Percentiles rank a stretch among this genome's conserved stretches.
These are phyloP conservation scores for Cystofilobasidium ferigula DNA, from an alignment of 768 basidiomycete species.

Conservation along the genomic window DNA sequence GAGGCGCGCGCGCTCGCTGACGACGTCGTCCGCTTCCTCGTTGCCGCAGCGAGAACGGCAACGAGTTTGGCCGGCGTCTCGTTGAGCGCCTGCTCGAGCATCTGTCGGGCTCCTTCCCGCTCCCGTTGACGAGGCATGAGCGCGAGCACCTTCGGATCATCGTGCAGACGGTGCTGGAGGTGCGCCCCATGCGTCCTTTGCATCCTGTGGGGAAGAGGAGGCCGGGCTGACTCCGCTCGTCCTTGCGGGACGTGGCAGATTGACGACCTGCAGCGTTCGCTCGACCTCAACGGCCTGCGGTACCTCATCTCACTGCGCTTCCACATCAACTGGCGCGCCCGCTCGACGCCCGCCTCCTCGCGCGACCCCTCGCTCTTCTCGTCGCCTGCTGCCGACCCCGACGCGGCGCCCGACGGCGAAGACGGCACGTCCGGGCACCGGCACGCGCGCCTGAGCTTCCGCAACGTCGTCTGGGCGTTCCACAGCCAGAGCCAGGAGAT, in stretches of 20 bases:
- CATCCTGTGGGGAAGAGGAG: background rate
- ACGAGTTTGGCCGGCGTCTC: conserved; percentile 20
- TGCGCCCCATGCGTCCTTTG: conserved; percentile 32
- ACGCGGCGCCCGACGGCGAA: background rate
- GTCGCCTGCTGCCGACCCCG: too few relatives aligned
- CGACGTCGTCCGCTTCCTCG: background rate
- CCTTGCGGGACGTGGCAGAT: too few relatives aligned
- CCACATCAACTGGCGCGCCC: conserved; percentile 71
- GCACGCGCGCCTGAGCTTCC: conserved; percentile 37
- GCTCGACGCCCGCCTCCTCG: conserved; percentile 40
- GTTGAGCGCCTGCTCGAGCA: conserved; percentile 47
- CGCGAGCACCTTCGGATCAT: conserved; percentile 71
- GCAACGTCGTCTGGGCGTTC: conserved; percentile 95
- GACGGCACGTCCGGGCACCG: conserved; percentile 5
- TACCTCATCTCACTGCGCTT: conserved; percentile 88
- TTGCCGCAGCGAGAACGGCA: conserved; percentile 12
- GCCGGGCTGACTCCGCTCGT: background rate
- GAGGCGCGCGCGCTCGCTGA: background rate
- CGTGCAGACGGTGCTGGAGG: conserved; percentile 78
- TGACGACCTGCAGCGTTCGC: conserved; percentile 76
- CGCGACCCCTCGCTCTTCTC: conserved; percentile 37
- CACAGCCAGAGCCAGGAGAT: conserved; percentile 89
- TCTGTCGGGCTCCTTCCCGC: conserved; percentile 54
- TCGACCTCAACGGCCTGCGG: conserved; percentile 83
- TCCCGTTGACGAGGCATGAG: conserved; percentile 66